Base-by-base conservation (phyloP, 2,329 filamentous ascomycete species). In the Chrysoporthe puriensis region DNA sequence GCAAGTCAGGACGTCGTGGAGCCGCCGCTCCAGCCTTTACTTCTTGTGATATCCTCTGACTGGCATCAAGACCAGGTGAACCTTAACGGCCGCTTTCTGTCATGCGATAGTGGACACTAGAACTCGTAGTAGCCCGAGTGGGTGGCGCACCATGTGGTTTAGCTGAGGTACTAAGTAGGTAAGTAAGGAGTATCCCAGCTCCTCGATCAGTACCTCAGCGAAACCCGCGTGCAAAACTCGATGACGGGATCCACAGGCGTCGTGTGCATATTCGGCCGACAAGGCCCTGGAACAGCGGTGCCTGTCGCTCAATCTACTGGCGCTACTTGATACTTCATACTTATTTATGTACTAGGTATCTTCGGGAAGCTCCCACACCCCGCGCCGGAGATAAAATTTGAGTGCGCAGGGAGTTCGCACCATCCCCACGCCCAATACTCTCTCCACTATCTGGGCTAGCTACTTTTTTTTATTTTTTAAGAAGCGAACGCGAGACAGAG, bases 361-460 rank as follows among this genome's bases (percentile, higher is more conserved):
- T 32, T 32, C 50, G 50, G 50, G 26, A 21, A 54, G 32, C 32
- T 54, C 50, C 13, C 14, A 2, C 14, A 21, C 50, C 48, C 21
- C 50, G 50, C 21, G 50, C 26, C 50, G 50, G 50, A 54, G 32
- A 32, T 54, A 54, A 32, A 21, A 32, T 54, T 54, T 13, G 50
- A 54, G 13, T 54, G 50, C 50, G 5, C 50, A 13, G 14, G 50
- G 50, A 54, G 50, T 5, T n/a, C 32, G 21, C 21, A 26, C 50
- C 50, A 32, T 54, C 50, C 50, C 50, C 50, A 54, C 50, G 50
- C 26, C 26, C 26, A 13, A 54, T 14, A 16, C 50, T 32, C 50
- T 54, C 50, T 54, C 50, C 50, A 54, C 50, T 32, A 26, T 54
- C 50, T 54, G 50, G 50, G 50, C 50, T 32, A 54, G 50, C 21